Conservation (phyloP, 768 basidiomycete genomes). For the Mycena epipterygia region DNA sequence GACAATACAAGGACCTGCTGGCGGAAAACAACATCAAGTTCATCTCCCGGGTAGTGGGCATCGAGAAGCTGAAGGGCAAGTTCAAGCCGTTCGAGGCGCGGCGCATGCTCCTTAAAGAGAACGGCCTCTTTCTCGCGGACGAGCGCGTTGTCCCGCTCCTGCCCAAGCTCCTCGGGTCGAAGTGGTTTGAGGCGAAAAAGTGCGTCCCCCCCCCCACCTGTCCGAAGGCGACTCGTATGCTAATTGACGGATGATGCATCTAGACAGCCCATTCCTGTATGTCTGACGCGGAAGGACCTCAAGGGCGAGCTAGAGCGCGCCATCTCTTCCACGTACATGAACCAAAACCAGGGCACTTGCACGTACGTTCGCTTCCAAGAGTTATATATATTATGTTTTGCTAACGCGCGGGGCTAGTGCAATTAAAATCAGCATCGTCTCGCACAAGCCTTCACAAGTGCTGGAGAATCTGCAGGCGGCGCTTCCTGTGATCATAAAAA, state of each 20-base stretch:
- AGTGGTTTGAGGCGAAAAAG: conserved; percentile 98
- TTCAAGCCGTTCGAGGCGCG: conserved; percentile 89
- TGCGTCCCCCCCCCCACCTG: conserved; percentile 54
- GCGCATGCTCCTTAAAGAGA: conserved; percentile 86
- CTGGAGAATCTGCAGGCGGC: conserved; percentile 84
- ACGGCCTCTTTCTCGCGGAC: conserved; percentile 94
- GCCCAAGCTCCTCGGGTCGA: conserved; percentile 87
- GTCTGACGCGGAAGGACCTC: conserved; percentile 87
- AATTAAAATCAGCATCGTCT: conserved; percentile 84
- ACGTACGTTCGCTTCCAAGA: conserved; percentile 68
- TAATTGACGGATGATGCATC: conserved; percentile 23
- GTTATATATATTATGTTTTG: too few species aligned
- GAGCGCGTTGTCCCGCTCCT: conserved; percentile 90
- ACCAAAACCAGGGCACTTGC: conserved; percentile 94
- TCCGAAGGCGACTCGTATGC: background rate
- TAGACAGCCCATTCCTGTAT: conserved; percentile 97
- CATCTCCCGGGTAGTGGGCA: conserved; percentile 90
- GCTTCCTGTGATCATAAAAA: conserved; percentile 78
- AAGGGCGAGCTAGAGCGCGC: conserved; percentile 95
- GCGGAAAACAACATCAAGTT: conserved; percentile 86
- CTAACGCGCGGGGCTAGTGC: conserved; percentile 61
- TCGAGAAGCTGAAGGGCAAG: conserved; percentile 94
- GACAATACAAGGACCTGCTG: conserved; percentile 95
- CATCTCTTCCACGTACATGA: conserved; percentile 95
- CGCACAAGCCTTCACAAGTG: conserved; percentile 81